A percentile compares a stretch with the other conserved stretches of the same genome.
Conservation (phyloP, 768 basidiomycete genomes). For the Mycena kentingensis region DNA sequence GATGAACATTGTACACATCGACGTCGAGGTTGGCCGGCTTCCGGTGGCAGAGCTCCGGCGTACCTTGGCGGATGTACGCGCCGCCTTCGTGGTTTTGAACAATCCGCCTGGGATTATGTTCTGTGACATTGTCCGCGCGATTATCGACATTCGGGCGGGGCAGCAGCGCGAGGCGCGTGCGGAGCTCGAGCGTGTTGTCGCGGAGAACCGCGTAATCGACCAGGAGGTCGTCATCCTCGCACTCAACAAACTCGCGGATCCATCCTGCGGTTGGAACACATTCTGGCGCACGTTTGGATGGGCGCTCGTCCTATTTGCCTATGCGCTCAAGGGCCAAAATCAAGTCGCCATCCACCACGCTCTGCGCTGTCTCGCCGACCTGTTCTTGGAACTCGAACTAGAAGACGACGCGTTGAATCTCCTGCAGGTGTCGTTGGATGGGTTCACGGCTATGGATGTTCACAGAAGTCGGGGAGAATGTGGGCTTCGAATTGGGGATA, state of each 20-base stretch:
- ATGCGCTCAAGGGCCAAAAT: constrained; percentile 5
- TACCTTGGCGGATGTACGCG: too few species aligned
- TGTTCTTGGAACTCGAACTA: constrained; percentile 1
- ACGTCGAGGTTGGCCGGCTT: too few species aligned
- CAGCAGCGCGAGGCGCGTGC: neutral
- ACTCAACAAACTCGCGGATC: constrained; percentile 8
- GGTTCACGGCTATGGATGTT: constrained; percentile 9
- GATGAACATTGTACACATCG: constrained; percentile 1
- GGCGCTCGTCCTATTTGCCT: constrained; percentile 3
- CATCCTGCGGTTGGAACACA: neutral
- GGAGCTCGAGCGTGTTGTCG: neutral
- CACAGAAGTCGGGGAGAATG: constrained; percentile 6
- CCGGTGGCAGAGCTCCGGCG: too few species aligned
- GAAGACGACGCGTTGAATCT: constrained; percentile 5
- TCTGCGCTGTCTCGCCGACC: constrained; percentile 7
- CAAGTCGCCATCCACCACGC: constrained; percentile 2
- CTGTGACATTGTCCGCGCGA: constrained; percentile 3
- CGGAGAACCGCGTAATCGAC: constrained; percentile 3
- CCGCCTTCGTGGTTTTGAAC: constrained; percentile 1
- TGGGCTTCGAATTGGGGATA: neutral
- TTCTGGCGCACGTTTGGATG: neutral
- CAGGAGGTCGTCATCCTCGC: constrained; percentile 11
- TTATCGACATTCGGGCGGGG: constrained; percentile 10
- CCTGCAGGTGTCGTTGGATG: constrained; percentile 5
- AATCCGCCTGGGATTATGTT: constrained; percentile 7